Base-by-base conservation (phyloP, 176 grass and related monocot species). In the bread wheat (Triticum aestivum) region DNA sequence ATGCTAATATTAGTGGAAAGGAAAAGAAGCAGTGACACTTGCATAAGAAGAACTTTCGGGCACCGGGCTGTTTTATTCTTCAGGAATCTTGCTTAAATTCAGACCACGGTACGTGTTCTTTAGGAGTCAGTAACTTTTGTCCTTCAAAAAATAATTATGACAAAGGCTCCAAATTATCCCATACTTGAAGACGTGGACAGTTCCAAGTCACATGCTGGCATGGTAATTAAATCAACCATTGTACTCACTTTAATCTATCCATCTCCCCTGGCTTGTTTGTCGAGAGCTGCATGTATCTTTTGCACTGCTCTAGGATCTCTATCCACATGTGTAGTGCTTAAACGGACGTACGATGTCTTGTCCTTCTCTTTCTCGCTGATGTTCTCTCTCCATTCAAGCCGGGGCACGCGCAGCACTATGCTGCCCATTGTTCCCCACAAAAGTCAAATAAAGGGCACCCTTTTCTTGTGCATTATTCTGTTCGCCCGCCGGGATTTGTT, bases 391-490 rank as follows among this genome's bases (percentile, higher is more conserved):
- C 81, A 51, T 81, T 61, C 45, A 91, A 69, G 8, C 59, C 56
- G 26, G 49, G 34, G 82, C 88, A 86, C 83, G 70, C 86, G 51
- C 69, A 47, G 45, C 81, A 80, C 66, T 68, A 26, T 71, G 18
- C 74, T 41, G 59, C 47, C 85, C 66, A 80, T 59, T 69, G 81
- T 41, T 88, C 77, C 14, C 47, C 4, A 49, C 29, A n/a, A 77
- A 84, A 85, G 77, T 84, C 81, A 88, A 87, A 84, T 84, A 79
- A 87, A 87, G 89, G 44, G 18, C 62, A 54, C 35, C 26, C 15
- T 82, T 90, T 89, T 59, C 84, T 77, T 73, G 10, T 80, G 75
- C 81, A 80, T 80, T 87, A 87, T 91, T 91, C 89, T 61, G 68
- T 69, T 87, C 85, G 62, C 76, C 14, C 3, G 75, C 45, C 61